These are phyloP conservation scores for Candida stauntonica DNA, from an alignment of 805 yeast species.

Conservation along the genomic window DNA sequence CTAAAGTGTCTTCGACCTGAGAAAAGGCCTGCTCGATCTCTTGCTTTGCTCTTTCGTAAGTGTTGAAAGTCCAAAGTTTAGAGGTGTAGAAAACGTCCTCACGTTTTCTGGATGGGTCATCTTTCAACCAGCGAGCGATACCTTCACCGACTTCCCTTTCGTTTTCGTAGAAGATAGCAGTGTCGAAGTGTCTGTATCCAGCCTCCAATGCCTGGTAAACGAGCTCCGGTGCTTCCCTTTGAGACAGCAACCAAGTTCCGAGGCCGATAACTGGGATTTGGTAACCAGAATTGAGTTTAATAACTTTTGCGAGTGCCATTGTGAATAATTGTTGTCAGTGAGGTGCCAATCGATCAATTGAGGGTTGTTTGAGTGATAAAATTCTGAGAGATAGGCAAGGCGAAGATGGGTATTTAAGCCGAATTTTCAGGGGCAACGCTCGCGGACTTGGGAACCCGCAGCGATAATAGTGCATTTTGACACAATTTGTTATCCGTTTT, in stretches of 20 bases:
- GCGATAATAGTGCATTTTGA: too few species aligned
- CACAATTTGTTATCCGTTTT: too few species aligned
- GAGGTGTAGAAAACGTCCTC: conserved; percentile 61
- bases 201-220: conserved; percentile 53
- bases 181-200: conserved; percentile 75
- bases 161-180: conserved; percentile 66
- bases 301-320: conserved; percentile 9
- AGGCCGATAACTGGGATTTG: conserved; percentile 53
- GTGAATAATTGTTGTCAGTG: background rate
- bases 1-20: conserved; percentile 44
- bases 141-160: conserved; percentile 60
- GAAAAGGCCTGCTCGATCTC: conserved; percentile 56
- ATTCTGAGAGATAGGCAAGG: too few species aligned
- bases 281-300: conserved; percentile 46
- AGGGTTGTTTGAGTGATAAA: too few species aligned
- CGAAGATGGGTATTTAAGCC: too few species aligned
- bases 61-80: conserved; percentile 58
- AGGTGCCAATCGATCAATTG: too few species aligned
- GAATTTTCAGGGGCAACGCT: too few species aligned
- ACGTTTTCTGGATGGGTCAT: conserved; percentile 42
- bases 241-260: conserved; percentile 48
- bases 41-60: conserved; percentile 44
- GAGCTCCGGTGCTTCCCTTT: conserved; percentile 34
- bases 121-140: conserved; percentile 46
- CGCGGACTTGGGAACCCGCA: too few species aligned